These are phyloP conservation scores for Saccharum officinarum DNA, from an alignment of 176 grass and related monocot genomes.

Conservation along the genomic window DNA sequence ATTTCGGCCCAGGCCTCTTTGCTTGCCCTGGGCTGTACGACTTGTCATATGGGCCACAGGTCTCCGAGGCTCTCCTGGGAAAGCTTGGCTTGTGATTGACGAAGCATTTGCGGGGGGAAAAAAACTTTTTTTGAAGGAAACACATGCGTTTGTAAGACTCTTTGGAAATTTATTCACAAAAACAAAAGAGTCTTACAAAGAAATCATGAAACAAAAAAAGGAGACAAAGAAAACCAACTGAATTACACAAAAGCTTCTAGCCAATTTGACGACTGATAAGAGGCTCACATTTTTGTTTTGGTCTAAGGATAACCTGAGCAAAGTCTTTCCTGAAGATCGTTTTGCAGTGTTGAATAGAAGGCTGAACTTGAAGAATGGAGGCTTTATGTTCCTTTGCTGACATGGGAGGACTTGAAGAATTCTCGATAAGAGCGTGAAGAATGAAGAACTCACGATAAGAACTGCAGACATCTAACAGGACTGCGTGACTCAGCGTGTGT, in stretches of 20 bases:
- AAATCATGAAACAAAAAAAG: no score
- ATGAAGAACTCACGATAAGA: background rate
- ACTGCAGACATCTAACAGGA: background rate
- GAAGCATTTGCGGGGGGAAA: background rate
- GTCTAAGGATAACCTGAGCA: no score
- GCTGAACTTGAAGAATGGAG: background rate
- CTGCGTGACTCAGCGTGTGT: background rate
- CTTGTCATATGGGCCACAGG: background rate
- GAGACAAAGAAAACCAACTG: no score
- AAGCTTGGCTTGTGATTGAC: background rate
- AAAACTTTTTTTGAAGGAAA: no score
- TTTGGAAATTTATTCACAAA: no score
- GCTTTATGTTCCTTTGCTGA: background rate
- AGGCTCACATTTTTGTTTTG: no score
- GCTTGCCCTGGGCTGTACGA: background rate
- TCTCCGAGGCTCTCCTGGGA: background rate
- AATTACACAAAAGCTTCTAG: no score
- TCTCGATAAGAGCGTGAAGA: background rate
- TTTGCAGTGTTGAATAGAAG: no score
- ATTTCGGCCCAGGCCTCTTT: background rate
- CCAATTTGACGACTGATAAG: no score
- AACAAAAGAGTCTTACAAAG: no score
- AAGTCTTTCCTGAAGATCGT: no score
- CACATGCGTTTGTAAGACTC: no score
- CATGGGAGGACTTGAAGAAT: background rate